Percentiles rank a stretch among this genome's conserved stretches.
These are phyloP conservation scores for Penstemon barbatus DNA, from an alignment of 257 asterid genomes.

Conservation along the genomic window DNA sequence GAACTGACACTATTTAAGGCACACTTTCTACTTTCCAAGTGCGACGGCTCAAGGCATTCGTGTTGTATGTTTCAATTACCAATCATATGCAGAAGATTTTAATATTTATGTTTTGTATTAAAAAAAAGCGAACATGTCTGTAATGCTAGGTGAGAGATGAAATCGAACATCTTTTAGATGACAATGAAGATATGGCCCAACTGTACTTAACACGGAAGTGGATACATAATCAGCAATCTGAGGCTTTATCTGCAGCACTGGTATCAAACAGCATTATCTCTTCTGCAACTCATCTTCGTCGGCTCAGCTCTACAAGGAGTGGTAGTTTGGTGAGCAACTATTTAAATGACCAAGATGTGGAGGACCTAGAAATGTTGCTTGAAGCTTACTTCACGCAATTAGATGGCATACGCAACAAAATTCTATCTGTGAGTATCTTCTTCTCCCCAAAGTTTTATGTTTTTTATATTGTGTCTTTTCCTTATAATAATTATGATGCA, in stretches of 20 bases:
- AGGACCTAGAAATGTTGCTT: constrained; percentile 96
- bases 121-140: constrained; percentile 12
- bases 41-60: neutral
- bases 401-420: constrained; percentile 97
- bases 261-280: constrained; percentile 54
- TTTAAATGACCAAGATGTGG: constrained; percentile 72
- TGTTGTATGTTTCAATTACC: neutral
- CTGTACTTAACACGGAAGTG: constrained; percentile 84
- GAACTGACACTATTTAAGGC: neutral
- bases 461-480: neutral
- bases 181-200: constrained; percentile 95
- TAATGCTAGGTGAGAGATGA: constrained; percentile 88
- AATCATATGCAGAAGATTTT: neutral
- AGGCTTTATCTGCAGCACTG: constrained; percentile 48
- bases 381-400: constrained; percentile 98
- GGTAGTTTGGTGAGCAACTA: constrained; percentile 74
- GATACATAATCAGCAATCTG: constrained; percentile 78
- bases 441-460: neutral
- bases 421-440: constrained; percentile 72
- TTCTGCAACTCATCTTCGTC: constrained; percentile 54
- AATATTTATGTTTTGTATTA: constrained; percentile 6
- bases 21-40: neutral
- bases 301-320: constrained; percentile 71
- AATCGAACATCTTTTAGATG: constrained; percentile 97
- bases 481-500: too few species aligned